These are phyloP conservation scores for Pseudogymnoascus verrucosus DNA, from an alignment of 2,329 filamentous ascomycete genomes.

Conservation along the genomic window DNA sequence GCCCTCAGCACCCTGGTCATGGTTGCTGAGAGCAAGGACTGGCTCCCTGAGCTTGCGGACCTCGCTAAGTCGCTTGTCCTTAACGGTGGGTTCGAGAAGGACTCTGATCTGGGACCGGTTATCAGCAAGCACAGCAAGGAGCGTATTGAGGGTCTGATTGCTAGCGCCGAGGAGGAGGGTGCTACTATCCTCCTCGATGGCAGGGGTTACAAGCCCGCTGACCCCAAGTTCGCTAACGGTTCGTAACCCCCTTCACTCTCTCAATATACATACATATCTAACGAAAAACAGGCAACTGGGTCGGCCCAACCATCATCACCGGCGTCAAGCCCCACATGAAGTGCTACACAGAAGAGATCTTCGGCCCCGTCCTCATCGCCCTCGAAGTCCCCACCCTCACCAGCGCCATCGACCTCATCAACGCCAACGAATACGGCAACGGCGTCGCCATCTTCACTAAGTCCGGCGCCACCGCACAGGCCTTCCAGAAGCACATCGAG, in stretches of 20 bases:
- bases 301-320: conserved; percentile 75
- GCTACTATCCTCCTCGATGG: conserved; percentile 78
- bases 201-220: conserved; percentile 58
- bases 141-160: conserved; percentile 69
- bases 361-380: conserved; percentile 76
- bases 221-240: conserved; percentile 66
- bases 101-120: conserved; percentile 72
- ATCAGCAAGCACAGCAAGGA: conserved; percentile 73
- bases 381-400: conserved; percentile 71
- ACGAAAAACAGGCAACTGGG: conserved; percentile 53
- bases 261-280: no score
- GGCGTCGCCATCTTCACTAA: conserved; percentile 78
- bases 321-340: conserved; percentile 74
- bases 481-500: conserved; percentile 74
- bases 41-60: conserved; percentile 71
- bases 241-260: not conserved
- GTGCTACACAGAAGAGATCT: conserved; percentile 81
- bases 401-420: conserved; percentile 74
- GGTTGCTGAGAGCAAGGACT: conserved; percentile 77
- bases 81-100: conserved; percentile 73
- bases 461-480: conserved; percentile 66
- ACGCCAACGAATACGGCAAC: conserved; percentile 80
- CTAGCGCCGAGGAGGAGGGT: conserved; percentile 69
- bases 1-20: conserved; percentile 75
- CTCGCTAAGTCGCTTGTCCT: conserved; percentile 65